phyloP scores from a whole-genome alignment of 805 yeast species.

The Wickerhamomyces silvicola region DNA sequence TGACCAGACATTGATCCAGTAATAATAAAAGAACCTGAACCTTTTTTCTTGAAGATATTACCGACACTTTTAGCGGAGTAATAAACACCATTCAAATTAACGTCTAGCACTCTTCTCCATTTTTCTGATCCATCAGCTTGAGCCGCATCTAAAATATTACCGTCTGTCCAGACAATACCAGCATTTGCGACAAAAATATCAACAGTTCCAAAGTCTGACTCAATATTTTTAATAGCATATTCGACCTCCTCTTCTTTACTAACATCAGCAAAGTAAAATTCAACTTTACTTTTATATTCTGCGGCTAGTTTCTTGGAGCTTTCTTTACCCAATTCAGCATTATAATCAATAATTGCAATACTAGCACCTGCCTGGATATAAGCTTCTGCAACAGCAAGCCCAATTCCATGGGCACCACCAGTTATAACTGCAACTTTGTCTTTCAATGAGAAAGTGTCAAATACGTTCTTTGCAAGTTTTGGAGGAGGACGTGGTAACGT shows the following conservation, averaged over 20 bases:
- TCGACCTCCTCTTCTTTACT: conserved; percentile 22
- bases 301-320: conserved; percentile 49
- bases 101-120: conserved; percentile 68
- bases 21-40: conserved; percentile 67
- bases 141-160: conserved; percentile 41
- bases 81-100: conserved; percentile 76
- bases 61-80: conserved; percentile 76
- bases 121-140: conserved; percentile 34
- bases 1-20: conserved; percentile 86
- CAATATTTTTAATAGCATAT: conserved; percentile 29
- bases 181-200: conserved; percentile 88
- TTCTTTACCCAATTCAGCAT: conserved; percentile 38
- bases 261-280: conserved; percentile 40
- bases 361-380: conserved; percentile 86
- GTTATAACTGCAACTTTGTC: conserved; percentile 81
- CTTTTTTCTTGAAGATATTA: conserved; percentile 59
- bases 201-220: conserved; percentile 62
- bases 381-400: conserved; percentile 74
- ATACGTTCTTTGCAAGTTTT: conserved; percentile 40
- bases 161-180: conserved; percentile 76
- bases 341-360: conserved; percentile 41
- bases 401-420: conserved; percentile 84
- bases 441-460: conserved; percentile 69
- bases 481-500: conserved; percentile 53
- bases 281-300: conserved; percentile 53